Conservation (phyloP, 345 rosid genomes). For the Gossypium australe region DNA sequence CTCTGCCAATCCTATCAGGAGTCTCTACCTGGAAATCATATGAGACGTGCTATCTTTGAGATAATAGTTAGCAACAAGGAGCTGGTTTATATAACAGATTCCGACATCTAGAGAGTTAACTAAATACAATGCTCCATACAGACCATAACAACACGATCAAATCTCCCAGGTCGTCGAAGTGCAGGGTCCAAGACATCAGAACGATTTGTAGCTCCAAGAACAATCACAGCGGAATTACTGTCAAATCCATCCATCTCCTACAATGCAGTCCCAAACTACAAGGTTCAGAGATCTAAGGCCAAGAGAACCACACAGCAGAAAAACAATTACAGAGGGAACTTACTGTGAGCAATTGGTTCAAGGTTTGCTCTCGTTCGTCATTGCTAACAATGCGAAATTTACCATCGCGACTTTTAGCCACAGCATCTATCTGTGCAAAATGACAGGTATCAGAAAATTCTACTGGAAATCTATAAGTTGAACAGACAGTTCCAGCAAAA, state of each 20-base stretch:
- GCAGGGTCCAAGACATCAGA: constrained; percentile 96
- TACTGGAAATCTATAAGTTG: background rate
- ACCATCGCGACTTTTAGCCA: constrained; percentile 96
- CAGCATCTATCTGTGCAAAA: constrained; percentile 83
- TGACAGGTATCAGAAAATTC: constrained; percentile 7
- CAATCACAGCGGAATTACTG: constrained; percentile 88
- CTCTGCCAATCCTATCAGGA: constrained; percentile 87
- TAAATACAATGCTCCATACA: constrained; percentile 22
- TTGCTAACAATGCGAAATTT: constrained; percentile 79
- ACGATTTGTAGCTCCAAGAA: constrained; percentile 97
- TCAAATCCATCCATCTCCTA: constrained; percentile 99
- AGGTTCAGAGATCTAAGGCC: background rate
- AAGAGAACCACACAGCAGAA: background rate
- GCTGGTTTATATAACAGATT: constrained; percentile 7
- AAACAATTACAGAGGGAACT: constrained; percentile 16
- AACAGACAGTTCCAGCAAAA: background rate
- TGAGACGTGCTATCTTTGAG: constrained; percentile 3
- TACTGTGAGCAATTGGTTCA: constrained; percentile 95
- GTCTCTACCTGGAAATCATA: constrained; percentile 67
- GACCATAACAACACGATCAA: constrained; percentile 93
- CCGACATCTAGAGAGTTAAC: constrained; percentile 10
- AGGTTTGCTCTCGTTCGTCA: constrained; percentile 97
- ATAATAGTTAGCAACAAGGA: constrained; percentile 2
- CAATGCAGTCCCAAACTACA: constrained; percentile 18
- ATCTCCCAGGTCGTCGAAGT: constrained; percentile 95